Percentiles rank a stretch among this genome's conserved stretches.
phyloP scores from a whole-genome alignment of 1,284 basidiomycete genomes.

The Cutaneotrichosporon sp. region DNA sequence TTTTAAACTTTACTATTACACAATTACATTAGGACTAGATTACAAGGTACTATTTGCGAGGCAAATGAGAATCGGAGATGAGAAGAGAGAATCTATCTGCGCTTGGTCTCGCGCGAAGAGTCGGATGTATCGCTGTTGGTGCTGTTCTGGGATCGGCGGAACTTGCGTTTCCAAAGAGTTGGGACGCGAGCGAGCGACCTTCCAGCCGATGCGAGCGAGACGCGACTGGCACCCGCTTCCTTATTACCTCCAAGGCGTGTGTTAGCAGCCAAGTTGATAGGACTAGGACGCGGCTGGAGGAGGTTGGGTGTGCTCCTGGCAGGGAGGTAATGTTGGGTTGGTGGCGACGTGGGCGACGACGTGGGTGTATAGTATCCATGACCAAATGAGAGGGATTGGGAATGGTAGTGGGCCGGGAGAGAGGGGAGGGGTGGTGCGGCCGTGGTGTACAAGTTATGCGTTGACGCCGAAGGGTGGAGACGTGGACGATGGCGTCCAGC shows the following conservation, averaged over 20 bases:
- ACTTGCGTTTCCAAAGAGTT: neutral
- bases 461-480: neutral
- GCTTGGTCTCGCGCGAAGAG: constrained; percentile 20
- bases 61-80: too few relatives aligned
- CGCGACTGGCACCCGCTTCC: neutral
- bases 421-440: neutral
- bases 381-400: neutral
- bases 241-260: neutral
- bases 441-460: neutral
- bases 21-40: neutral
- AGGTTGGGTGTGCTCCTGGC: neutral
- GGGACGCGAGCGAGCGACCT: neutral
- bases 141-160: neutral
- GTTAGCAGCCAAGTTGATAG: neutral
- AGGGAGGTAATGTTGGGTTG: neutral
- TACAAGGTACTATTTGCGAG: too few relatives aligned
- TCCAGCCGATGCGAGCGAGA: neutral
- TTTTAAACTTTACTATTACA: neutral
- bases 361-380: neutral
- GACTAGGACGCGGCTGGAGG: neutral
- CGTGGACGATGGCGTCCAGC: neutral
- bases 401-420: constrained; percentile 3
- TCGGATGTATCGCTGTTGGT: constrained; percentile 3
- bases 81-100: neutral
- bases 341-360: neutral